phyloP scores from a whole-genome alignment of 805 yeast genomes.

The Spathaspora sp. region DNA sequence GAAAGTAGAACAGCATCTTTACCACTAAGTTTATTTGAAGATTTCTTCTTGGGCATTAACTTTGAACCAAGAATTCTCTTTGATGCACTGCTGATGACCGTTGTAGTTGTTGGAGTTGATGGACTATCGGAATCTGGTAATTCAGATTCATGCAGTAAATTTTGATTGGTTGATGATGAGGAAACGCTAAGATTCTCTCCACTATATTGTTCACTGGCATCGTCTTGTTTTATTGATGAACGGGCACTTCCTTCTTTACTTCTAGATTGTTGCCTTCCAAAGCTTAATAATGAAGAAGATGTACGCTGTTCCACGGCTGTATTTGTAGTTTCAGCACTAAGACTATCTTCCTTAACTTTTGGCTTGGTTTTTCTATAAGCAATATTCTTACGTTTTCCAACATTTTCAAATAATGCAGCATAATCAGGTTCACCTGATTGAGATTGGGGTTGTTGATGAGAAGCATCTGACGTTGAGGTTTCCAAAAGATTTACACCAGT shows the following conservation, averaged over 20 bases:
- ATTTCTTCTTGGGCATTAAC: slow-evolving; percentile 28
- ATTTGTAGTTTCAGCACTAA: slow-evolving; percentile 1
- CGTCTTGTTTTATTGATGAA: slow-evolving; percentile 4
- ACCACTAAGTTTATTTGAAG: slow-evolving; percentile 8
- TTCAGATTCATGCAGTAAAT: not conserved
- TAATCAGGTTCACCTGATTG: slow-evolving; percentile 32
- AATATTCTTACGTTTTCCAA: slow-evolving; percentile 36
- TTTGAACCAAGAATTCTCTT: slow-evolving; percentile 39
- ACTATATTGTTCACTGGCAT: slow-evolving; percentile 4
- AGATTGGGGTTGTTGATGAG: slow-evolving; percentile 1
- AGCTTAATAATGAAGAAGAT: not conserved
- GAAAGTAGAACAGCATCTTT: slow-evolving; percentile 7
- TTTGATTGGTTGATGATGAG: slow-evolving; percentile 7
- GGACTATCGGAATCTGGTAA: not conserved
- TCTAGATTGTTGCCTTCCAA: not conserved
- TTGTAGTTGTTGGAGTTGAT: slow-evolving; percentile 9
- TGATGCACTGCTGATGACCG: slow-evolving; percentile 29
- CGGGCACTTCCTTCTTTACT: slow-evolving; percentile 6
- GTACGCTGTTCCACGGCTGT: not conserved
- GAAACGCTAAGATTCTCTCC: slow-evolving; percentile 10
- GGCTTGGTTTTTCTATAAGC: slow-evolving; percentile 23
- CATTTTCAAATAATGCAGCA: slow-evolving; percentile 41
- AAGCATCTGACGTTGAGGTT: slow-evolving; percentile 6
- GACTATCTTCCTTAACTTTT: slow-evolving; percentile 17
- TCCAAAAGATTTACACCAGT: slow-evolving; percentile 11